A percentile compares a stretch with the other conserved stretches of the same genome.
phyloP scores from a whole-genome alignment of 1,139 yeast species.

The Spencermartinsiella ligniputridi region DNA sequence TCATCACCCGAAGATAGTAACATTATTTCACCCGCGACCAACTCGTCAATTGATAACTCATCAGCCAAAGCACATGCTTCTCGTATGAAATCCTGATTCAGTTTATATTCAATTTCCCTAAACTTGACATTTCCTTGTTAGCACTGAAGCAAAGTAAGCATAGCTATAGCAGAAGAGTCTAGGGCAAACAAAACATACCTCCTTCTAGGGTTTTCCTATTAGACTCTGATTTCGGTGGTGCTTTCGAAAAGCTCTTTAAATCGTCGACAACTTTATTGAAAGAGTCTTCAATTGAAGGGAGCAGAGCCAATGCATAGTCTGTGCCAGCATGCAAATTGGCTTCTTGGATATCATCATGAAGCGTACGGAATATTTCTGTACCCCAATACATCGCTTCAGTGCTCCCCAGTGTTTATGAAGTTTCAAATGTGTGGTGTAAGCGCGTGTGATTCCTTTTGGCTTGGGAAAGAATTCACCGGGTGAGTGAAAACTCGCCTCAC shows the following conservation, averaged over 20 bases:
- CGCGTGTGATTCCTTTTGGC: neutral
- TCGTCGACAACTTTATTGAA: slow-evolving; percentile 39
- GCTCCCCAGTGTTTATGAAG: neutral
- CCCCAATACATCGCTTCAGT: slow-evolving; percentile 3
- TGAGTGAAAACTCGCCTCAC: neutral
- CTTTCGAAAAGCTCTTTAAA: slow-evolving; percentile 43
- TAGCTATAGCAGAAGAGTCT: neutral
- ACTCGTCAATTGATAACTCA: slow-evolving; percentile 65
- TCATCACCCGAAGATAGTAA: slow-evolving; percentile 40
- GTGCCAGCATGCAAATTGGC: neutral
- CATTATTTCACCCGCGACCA: slow-evolving; percentile 57
- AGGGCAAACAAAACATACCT: slow-evolving; percentile 27
- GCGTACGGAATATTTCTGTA: neutral
- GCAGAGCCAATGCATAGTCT: neutral
- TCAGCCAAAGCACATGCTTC: slow-evolving; percentile 52
- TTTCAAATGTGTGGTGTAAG: neutral
- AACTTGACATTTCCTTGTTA: slow-evolving; percentile 42
- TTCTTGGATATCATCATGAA: neutral
- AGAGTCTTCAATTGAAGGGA: slow-evolving; percentile 19
- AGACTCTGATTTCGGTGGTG: slow-evolving; percentile 50
- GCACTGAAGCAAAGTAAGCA: slow-evolving; percentile 3
- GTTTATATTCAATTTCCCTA: slow-evolving; percentile 44
- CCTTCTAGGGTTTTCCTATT: slow-evolving; percentile 54
- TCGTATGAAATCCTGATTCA: slow-evolving; percentile 51
- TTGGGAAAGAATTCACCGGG: neutral